phyloP scores from a whole-genome alignment of 2,329 filamentous ascomycete species.

The Alternaria metachromatica region DNA sequence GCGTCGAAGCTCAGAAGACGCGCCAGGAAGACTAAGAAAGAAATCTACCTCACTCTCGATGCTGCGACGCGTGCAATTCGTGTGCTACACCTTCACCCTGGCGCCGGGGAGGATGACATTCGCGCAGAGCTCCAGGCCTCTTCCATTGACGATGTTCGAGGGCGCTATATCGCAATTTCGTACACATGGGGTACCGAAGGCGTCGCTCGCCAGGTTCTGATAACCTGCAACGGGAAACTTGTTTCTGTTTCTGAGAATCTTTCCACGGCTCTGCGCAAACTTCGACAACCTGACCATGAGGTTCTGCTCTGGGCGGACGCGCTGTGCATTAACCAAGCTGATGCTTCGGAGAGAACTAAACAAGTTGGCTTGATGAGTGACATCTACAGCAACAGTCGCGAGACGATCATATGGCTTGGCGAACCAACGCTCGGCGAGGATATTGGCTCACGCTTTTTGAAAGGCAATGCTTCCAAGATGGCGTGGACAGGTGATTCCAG shows the following conservation, averaged over 20 bases:
- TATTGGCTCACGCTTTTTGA: neutral
- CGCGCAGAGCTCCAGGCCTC: constrained; percentile 5
- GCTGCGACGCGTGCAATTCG: constrained; percentile 7
- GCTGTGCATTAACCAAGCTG: constrained; percentile 8
- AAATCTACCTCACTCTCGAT: neutral
- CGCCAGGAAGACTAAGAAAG: neutral
- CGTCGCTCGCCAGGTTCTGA: constrained; percentile 9
- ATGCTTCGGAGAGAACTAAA: constrained; percentile 1
- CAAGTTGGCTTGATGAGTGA: constrained; percentile 12
- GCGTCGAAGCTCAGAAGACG: neutral
- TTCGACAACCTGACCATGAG: constrained; percentile 8
- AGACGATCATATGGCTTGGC: constrained; percentile 11
- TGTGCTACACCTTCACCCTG: constrained; percentile 14
- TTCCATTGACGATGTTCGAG: constrained; percentile 9
- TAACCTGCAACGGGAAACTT: constrained; percentile 13
- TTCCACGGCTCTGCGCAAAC: constrained; percentile 15
- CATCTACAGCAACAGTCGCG: constrained; percentile 8
- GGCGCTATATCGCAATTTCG: constrained; percentile 19
- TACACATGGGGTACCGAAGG: constrained; percentile 19
- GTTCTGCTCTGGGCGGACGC: constrained; percentile 9
- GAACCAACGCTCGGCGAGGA: neutral
- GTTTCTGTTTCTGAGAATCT: constrained; percentile 22
- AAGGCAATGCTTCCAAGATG: neutral
- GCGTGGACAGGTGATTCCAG: constrained; percentile 2
- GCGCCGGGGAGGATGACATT: constrained; percentile 12